phyloP scores from a whole-genome alignment of 805 yeast species.

The Debaryomyces hansenii region DNA sequence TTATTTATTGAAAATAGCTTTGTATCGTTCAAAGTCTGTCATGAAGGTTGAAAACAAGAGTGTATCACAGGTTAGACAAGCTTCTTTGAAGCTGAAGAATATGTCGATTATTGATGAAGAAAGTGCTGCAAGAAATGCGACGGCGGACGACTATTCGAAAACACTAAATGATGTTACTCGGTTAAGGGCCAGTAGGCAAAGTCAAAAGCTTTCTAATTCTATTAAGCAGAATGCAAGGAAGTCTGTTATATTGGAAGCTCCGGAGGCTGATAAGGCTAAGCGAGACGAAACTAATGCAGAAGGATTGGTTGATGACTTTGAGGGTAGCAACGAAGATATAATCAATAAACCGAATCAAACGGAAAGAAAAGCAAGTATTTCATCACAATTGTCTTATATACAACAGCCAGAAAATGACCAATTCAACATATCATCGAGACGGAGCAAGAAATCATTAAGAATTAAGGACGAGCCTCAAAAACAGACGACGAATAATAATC shows the following conservation, averaged over 20 bases:
- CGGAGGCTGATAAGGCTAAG: slow-evolving; percentile 46
- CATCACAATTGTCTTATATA: slow-evolving; percentile 30
- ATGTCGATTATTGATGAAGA: slow-evolving; percentile 3
- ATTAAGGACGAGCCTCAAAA: slow-evolving; percentile 41
- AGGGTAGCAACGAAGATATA: neutral
- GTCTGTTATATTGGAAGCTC: slow-evolving; percentile 66
- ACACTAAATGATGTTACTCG: slow-evolving; percentile 77
- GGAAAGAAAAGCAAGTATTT: slow-evolving; percentile 17
- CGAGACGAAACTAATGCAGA: slow-evolving; percentile 22
- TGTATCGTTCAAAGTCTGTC: slow-evolving; percentile 67
- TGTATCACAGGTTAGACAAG: neutral
- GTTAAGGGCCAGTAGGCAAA: slow-evolving; percentile 70
- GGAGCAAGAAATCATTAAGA: slow-evolving; percentile 19
- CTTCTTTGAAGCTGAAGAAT: neutral
- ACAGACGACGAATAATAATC: slow-evolving; percentile 30
- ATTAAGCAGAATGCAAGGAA: slow-evolving; percentile 62
- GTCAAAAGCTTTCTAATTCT: slow-evolving; percentile 52
- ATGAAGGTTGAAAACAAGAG: slow-evolving; percentile 33
- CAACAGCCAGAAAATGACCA: slow-evolving; percentile 27
- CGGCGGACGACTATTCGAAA: slow-evolving; percentile 55
- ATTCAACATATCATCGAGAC: slow-evolving; percentile 17
- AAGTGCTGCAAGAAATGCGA: slow-evolving; percentile 2
- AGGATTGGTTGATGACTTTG: slow-evolving; percentile 12
- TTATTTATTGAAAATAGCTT: slow-evolving; percentile 78
- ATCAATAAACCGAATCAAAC: neutral